Conservation (phyloP, 164 flowering plant genomes). For the Stephania yunnanensis region DNA sequence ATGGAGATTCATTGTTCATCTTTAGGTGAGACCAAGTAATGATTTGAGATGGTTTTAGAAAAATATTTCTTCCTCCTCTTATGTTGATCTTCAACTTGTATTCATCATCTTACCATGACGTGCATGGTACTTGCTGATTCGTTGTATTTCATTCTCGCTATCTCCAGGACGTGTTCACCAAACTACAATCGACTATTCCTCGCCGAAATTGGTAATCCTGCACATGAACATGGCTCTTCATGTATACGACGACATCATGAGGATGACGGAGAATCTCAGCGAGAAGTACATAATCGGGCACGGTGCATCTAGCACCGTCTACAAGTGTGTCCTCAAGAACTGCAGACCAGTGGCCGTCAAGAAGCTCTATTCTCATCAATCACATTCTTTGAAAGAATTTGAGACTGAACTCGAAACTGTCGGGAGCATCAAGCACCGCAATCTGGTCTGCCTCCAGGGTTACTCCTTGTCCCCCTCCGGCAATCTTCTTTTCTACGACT, state of each 20-base stretch:
- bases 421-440: constrained; percentile 95
- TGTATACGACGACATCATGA: constrained; percentile 94
- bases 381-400: constrained; percentile 77
- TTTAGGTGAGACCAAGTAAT: too few species aligned
- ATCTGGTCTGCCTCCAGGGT: constrained; percentile 90
- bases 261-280: constrained; percentile 96
- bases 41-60: too few species aligned
- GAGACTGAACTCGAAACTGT: constrained; percentile 92
- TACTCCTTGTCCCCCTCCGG: constrained; percentile 83
- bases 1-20: too few species aligned
- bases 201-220: constrained; percentile 92
- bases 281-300: constrained; percentile 92
- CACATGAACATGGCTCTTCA: constrained; percentile 99
- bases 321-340: constrained; percentile 89
- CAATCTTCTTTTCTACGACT: constrained; percentile 89
- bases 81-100: background rate
- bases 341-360: constrained; percentile 94
- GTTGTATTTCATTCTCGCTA: background rate
- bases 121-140: background rate
- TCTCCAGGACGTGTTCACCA: background rate
- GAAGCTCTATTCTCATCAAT: constrained; percentile 74
- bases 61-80: too few species aligned
- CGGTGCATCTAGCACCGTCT: constrained; percentile 98
- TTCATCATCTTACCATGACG: background rate
- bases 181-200: constrained; percentile 48